Evolutionary conservation across 2,329 filamentous ascomycete species (phyloP).

Genomic region (Ceratocystis papillata): DNA sequence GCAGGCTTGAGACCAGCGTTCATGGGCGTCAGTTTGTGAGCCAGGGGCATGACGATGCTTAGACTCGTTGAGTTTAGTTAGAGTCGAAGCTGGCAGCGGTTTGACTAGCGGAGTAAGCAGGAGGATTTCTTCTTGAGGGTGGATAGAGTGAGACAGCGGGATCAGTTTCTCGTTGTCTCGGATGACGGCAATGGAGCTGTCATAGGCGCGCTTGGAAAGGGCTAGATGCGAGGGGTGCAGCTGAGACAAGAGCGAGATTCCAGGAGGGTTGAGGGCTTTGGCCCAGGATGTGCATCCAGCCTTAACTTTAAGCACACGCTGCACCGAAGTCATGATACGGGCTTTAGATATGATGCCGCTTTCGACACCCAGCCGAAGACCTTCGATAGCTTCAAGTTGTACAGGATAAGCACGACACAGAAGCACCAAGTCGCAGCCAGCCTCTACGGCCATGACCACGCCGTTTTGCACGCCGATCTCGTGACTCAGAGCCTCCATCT

Average conservation of each 20-base stretch:
- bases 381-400: constrained; percentile 83
- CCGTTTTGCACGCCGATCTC: constrained; percentile 96
- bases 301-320: constrained; percentile 70
- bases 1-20: constrained; percentile 20
- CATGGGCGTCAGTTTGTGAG: constrained; percentile 8
- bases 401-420: constrained; percentile 79
- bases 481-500: constrained; percentile 92
- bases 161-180: constrained; percentile 77
- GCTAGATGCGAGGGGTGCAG: constrained; percentile 73
- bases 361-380: constrained; percentile 77
- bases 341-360: constrained; percentile 78
- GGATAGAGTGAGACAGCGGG: constrained; percentile 69
- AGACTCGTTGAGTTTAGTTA: constrained; percentile 43
- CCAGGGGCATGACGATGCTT: background rate
- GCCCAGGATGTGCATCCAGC: constrained; percentile 79
- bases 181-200: constrained; percentile 85
- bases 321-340: constrained; percentile 68
- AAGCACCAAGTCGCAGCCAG: constrained; percentile 83
- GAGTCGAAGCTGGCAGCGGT: constrained; percentile 77
- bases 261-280: constrained; percentile 77
- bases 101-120: constrained; percentile 83
- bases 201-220: constrained; percentile 77
- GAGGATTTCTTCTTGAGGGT: constrained; percentile 78
- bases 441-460: constrained; percentile 94
- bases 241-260: constrained; percentile 62